These are phyloP conservation scores for Furcasterigmium sp. DNA, from an alignment of 2,329 filamentous ascomycete species.

Conservation along the genomic window DNA sequence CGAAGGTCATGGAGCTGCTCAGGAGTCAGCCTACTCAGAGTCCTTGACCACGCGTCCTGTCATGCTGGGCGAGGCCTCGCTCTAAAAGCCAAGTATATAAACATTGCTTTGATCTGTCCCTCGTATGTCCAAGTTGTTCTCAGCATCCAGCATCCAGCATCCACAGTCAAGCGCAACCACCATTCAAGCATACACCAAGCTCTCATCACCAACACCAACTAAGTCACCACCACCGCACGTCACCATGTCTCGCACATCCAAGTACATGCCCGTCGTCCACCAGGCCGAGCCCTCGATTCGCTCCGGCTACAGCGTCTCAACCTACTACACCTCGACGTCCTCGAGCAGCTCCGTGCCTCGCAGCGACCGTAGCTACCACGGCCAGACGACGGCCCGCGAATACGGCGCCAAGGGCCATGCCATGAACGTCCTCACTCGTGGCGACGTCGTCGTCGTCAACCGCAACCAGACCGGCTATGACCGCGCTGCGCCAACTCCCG, in stretches of 20 bases:
- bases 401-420: conserved; percentile 22
- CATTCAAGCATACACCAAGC: neutral
- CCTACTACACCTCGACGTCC: conserved; percentile 12
- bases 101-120: neutral
- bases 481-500: conserved; percentile 21
- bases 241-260: conserved; percentile 14
- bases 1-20: neutral
- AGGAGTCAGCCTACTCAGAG: neutral
- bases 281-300: conserved; percentile 22
- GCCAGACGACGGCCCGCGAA: conserved; percentile 19
- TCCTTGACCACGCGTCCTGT: neutral
- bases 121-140: no score
- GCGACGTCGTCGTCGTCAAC: conserved; percentile 23
- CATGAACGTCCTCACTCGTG: conserved; percentile 22
- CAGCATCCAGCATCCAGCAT: neutral
- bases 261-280: conserved; percentile 24
- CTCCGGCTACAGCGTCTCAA: conserved; percentile 18
- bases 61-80: neutral
- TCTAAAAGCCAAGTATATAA: neutral
- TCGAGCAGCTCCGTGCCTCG: conserved; percentile 12
- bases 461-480: conserved; percentile 24
- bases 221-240: neutral
- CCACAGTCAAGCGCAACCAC: neutral
- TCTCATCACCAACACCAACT: neutral
- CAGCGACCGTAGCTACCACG: conserved; percentile 2